phyloP scores from a whole-genome alignment of 495 filamentous ascomycete species.

The Podospora pseudopauciseta region DNA sequence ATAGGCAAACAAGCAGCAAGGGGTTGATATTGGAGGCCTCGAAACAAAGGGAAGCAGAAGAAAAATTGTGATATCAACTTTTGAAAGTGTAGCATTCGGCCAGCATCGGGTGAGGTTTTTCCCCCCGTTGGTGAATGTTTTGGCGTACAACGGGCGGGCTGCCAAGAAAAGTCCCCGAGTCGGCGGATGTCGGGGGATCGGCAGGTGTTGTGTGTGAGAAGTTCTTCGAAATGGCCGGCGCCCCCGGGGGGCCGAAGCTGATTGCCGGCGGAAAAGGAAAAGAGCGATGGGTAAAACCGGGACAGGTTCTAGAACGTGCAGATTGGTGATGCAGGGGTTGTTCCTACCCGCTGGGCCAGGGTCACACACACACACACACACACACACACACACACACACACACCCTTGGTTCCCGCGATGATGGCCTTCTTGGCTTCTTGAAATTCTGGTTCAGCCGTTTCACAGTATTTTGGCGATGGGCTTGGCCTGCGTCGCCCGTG shows the following conservation, averaged over 20 bases:
- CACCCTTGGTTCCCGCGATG: neutral
- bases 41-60: neutral
- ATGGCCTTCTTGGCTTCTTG: neutral
- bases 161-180: conserved; percentile 26
- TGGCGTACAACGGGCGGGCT: neutral
- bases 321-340: neutral
- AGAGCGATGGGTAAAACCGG: conserved; percentile 17
- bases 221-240: neutral
- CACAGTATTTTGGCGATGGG: neutral
- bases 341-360: neutral
- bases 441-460: conserved; percentile 1
- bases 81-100: conserved; percentile 8
- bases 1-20: neutral
- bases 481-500: conserved; percentile 1
- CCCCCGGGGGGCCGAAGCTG: conserved; percentile 7
- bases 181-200: conserved; percentile 29
- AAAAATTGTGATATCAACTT: too few species aligned
- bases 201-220: conserved; percentile 11
- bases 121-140: neutral
- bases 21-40: conserved; percentile 1
- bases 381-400: too few species aligned
- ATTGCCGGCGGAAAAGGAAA: conserved; percentile 17
- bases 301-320: conserved; percentile 14
- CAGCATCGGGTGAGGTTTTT: conserved; percentile 14
- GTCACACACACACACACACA: neutral